Conservation (phyloP, 1,139 yeast genomes). For the Scheffersomyces parashehatae region DNA sequence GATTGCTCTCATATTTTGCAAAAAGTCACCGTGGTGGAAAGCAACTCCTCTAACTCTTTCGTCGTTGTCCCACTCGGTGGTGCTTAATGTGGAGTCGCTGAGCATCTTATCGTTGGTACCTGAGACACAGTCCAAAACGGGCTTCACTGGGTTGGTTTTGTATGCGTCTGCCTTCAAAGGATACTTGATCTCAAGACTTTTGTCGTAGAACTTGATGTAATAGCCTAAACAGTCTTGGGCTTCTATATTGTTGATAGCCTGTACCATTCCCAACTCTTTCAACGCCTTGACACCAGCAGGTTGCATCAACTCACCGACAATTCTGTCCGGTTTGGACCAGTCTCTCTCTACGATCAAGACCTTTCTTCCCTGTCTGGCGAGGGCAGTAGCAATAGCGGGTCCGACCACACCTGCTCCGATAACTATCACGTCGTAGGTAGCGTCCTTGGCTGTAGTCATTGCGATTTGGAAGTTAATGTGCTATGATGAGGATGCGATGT, state of each 20-base stretch:
- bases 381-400: constrained; percentile 85
- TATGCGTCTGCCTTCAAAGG: constrained; percentile 59
- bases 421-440: constrained; percentile 59
- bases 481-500: too few species aligned
- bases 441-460: not conserved
- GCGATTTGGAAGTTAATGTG: not conserved
- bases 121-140: constrained; percentile 55
- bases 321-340: constrained; percentile 89
- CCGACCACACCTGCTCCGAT: constrained; percentile 98
- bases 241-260: constrained; percentile 76
- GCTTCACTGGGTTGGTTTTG: constrained; percentile 41
- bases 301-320: constrained; percentile 95
- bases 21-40: constrained; percentile 90
- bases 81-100: constrained; percentile 49
- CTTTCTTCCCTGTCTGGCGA: constrained; percentile 86
- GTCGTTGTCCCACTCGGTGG: constrained; percentile 58
- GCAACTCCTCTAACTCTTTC: constrained; percentile 75
- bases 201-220: constrained; percentile 65
- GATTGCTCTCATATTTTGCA: constrained; percentile 73
- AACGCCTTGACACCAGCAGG: constrained; percentile 91
- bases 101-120: constrained; percentile 57
- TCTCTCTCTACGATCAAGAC: constrained; percentile 82
- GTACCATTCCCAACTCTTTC: constrained; percentile 75
- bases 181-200: constrained; percentile 63
- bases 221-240: constrained; percentile 83